Evolutionary conservation across 371 early-diverging fungal species (phyloP).

Genomic region (Mortierella sp.): DNA sequence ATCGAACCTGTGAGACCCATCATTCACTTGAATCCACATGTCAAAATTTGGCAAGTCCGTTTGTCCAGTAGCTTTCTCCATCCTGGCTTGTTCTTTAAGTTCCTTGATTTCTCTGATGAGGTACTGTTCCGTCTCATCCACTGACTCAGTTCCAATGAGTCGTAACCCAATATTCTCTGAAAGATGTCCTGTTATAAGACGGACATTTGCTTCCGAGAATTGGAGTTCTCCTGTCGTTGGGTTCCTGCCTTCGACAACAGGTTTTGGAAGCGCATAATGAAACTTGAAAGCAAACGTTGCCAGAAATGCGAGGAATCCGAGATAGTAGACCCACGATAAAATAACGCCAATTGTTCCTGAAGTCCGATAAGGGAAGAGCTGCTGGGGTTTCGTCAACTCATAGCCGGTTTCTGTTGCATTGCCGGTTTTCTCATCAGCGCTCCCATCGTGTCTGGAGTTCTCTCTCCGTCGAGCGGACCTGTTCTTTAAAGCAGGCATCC

Average conservation of each 20-base stretch:
- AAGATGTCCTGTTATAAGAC: conserved; percentile 62
- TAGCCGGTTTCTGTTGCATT: no score
- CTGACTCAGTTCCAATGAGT: conserved; percentile 49
- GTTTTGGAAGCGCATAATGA: conserved; percentile 14
- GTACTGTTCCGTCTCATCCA: conserved; percentile 30
- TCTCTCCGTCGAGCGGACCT: no score
- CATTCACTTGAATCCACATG: conserved; percentile 67
- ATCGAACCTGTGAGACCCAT: conserved; percentile 80
- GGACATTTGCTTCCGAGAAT: conserved; percentile 72
- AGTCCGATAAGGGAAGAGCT: no score
- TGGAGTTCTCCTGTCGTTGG: conserved; percentile 55
- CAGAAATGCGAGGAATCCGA: conserved; percentile 1
- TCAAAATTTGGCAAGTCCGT: conserved; percentile 65
- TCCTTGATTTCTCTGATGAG: conserved; percentile 22
- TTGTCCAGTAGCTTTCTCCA: conserved; percentile 9
- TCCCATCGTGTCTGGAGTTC: no score
- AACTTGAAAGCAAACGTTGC: neutral
- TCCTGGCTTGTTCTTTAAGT: conserved; percentile 28
- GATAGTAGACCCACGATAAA: conserved; percentile 2
- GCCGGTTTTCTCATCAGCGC: no score
- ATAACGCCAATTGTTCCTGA: neutral
- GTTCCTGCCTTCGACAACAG: conserved; percentile 16
- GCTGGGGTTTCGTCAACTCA: no score
- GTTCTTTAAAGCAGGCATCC: no score
- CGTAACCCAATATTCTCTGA: conserved; percentile 70